Evolutionary conservation across 176 grass and related monocot genomes (phyloP).

Genomic region (Rhynchospora breviuscula): DNA sequence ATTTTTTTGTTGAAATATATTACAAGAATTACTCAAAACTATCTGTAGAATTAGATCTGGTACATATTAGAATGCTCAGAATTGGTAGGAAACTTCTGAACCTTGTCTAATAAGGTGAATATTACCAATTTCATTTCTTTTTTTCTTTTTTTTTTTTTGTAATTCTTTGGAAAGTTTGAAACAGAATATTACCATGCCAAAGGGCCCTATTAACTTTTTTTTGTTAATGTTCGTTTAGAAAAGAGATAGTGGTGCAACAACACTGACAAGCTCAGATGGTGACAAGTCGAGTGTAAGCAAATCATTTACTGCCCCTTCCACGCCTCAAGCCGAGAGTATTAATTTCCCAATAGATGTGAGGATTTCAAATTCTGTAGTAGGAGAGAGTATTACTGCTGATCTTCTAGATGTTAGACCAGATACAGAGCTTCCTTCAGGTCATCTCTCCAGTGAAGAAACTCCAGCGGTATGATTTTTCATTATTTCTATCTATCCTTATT

Average conservation of each 20-base stretch:
- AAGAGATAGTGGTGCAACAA: conserved; percentile 46
- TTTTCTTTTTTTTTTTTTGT: background rate
- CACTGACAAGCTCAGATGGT: conserved; percentile 49
- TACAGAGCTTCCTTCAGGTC: conserved; percentile 48
- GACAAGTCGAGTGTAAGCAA: conserved; percentile 67
- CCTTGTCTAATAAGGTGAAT: background rate
- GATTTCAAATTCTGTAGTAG: conserved; percentile 65
- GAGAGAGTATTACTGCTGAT: conserved; percentile 62
- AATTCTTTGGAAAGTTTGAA: background rate
- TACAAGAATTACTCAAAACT: background rate
- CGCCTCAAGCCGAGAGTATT: conserved; percentile 63
- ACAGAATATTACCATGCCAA: background rate
- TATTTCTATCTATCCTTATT: conserved; percentile 14
- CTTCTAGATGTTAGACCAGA: conserved; percentile 52
- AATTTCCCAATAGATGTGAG: conserved; percentile 66
- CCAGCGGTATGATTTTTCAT: conserved; percentile 48
- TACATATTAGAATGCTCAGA: background rate
- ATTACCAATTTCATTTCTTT: too few relatives aligned
- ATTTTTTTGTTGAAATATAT: background rate
- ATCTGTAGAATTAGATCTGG: background rate
- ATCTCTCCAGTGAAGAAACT: conserved; percentile 53
- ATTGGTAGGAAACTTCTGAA: background rate
- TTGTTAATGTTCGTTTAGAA: conserved; percentile 40
- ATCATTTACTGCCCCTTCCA: conserved; percentile 50
- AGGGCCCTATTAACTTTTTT: background rate